Conservation (phyloP, 768 basidiomycete genomes). For the Gloeopeniophorella convolvens region DNA sequence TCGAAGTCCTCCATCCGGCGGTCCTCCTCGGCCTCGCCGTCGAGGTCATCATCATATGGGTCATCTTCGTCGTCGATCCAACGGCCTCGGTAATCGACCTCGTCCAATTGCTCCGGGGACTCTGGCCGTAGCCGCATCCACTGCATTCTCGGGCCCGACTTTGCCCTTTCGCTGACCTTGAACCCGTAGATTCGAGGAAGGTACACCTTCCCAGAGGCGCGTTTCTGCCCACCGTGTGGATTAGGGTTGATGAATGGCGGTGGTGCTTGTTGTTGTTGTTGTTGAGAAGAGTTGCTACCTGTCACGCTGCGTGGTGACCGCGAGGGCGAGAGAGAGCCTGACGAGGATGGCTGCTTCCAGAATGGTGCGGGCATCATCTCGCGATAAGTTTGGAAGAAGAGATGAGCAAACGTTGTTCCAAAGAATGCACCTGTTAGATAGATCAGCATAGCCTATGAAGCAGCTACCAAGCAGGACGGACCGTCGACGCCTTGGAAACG, state of each 20-base stretch:
- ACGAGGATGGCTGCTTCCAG: conserved; percentile 62
- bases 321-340: conserved; percentile 45
- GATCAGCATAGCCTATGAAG: not conserved
- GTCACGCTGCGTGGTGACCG: conserved; percentile 47
- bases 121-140: conserved; percentile 90
- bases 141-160: conserved; percentile 93
- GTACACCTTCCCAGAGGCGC: conserved; percentile 81
- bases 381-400: conserved; percentile 97
- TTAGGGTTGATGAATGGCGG: conserved; percentile 80
- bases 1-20: conserved; percentile 85
- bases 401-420: conserved; percentile 96
- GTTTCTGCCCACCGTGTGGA: conserved; percentile 83
- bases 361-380: conserved; percentile 93
- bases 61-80: conserved; percentile 82
- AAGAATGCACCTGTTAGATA: conserved; percentile 83
- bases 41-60: conserved; percentile 49
- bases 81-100: conserved; percentile 85
- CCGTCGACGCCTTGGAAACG: conserved; percentile 96
- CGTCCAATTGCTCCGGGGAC: conserved; percentile 70
- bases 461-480: conserved; percentile 31
- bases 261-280: too few relatives aligned
- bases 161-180: conserved; percentile 91
- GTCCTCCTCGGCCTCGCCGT: conserved; percentile 41
- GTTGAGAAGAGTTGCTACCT: conserved; percentile 40
- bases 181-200: conserved; percentile 94